Percentiles rank a stretch among this genome's conserved stretches.
Conservation (phyloP, 495 filamentous ascomycete genomes). For the Symbiotaphrina buchneri region DNA sequence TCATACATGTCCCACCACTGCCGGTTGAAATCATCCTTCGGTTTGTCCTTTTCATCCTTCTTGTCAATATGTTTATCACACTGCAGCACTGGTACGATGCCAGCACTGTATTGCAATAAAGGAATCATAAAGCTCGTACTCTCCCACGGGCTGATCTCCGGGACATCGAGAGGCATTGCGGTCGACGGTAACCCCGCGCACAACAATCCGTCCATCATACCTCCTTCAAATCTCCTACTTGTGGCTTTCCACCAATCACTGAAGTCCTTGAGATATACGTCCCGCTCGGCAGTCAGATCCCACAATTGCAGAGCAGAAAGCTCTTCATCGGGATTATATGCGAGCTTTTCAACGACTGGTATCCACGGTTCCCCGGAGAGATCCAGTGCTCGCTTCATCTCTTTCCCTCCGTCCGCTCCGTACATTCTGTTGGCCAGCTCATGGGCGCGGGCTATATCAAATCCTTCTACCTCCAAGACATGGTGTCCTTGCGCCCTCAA, state of each 20-base stretch:
- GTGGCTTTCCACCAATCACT: constrained; percentile 36
- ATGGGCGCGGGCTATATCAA: constrained; percentile 19
- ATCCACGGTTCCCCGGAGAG: constrained; percentile 31
- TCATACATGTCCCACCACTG: constrained; percentile 15
- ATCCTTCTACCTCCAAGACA: constrained; percentile 33
- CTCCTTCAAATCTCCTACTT: constrained; percentile 7
- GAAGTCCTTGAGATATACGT: constrained; percentile 34
- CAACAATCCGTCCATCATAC: constrained; percentile 13
- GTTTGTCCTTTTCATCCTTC: constrained; percentile 10
- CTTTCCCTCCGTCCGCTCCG: constrained; percentile 31
- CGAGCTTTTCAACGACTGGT: constrained; percentile 23
- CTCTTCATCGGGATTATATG: constrained; percentile 16
- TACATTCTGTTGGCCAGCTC: constrained; percentile 27
- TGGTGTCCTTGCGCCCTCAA: constrained; percentile 23
- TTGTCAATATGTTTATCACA: constrained; percentile 11
- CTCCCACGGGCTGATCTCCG: constrained; percentile 55
- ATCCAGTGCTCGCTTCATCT: constrained; percentile 22
- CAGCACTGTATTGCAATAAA: constrained; percentile 32
- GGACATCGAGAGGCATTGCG: constrained; percentile 39
- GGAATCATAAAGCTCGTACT: no score
- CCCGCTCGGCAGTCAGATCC: constrained; percentile 21
- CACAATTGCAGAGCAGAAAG: constrained; percentile 22
- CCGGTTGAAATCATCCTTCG: constrained; percentile 15
- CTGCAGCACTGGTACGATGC: constrained; percentile 8
- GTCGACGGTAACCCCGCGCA: constrained; percentile 31